Percentiles rank a stretch among this genome's conserved stretches.
These are phyloP conservation scores for Mucor lusitanicus DNA, from an alignment of 371 early-diverging fungal genomes.

Conservation along the genomic window DNA sequence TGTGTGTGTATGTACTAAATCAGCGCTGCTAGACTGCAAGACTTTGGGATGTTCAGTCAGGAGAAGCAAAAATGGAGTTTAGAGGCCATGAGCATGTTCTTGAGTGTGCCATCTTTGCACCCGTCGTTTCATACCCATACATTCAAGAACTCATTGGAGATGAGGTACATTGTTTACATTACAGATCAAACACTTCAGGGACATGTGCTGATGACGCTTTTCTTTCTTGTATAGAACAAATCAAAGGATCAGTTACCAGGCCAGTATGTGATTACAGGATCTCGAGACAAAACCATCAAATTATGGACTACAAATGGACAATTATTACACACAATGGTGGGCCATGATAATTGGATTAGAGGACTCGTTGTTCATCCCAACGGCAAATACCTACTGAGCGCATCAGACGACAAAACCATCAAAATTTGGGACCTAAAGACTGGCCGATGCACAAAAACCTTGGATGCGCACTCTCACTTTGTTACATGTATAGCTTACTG, in stretches of 20 bases:
- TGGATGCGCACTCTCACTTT: conserved; percentile 88
- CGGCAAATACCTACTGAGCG: conserved; percentile 75
- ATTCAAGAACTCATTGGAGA: conserved; percentile 58
- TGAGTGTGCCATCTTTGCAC: conserved; percentile 83
- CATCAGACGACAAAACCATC: conserved; percentile 83
- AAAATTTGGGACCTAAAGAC: conserved; percentile 86
- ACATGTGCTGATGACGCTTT: not conserved
- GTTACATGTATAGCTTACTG: conserved; percentile 73
- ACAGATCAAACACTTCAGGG: not conserved
- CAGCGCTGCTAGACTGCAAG: conserved; percentile 61
- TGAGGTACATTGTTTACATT: conserved; percentile 8
- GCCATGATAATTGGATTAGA: conserved; percentile 95
- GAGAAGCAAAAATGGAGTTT: conserved; percentile 73
- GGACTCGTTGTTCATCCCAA: conserved; percentile 77
- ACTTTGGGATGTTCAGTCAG: conserved; percentile 74
- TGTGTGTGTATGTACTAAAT: too few species aligned
- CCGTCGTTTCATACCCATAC: conserved; percentile 56
- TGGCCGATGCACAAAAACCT: conserved; percentile 74
- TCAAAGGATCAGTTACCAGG: conserved; percentile 54
- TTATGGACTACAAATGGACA: conserved; percentile 82
- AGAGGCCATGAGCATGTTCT: conserved; percentile 92
- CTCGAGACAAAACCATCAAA: conserved; percentile 85
- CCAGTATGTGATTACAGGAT: conserved; percentile 75
- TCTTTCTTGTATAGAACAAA: conserved; percentile 8
- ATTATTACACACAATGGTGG: conserved; percentile 73